These are phyloP conservation scores for Mortierella sp. DNA, from an alignment of 371 early-diverging fungal species.

Conservation along the genomic window DNA sequence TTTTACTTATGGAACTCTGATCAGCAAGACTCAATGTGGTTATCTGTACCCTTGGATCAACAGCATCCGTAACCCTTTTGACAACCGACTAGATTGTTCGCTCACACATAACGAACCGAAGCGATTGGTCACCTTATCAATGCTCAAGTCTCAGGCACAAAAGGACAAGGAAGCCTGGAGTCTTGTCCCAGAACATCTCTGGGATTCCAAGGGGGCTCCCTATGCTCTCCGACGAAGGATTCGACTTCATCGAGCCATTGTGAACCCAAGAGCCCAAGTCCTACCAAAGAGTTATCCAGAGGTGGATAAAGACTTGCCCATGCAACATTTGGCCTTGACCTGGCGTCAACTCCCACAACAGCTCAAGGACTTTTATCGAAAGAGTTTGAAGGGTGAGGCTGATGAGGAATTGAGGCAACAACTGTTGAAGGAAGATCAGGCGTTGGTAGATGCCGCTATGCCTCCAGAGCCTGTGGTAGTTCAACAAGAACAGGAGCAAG, in stretches of 20 bases:
- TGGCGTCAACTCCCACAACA: slow-evolving; percentile 25
- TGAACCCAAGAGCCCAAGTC: slow-evolving; percentile 2
- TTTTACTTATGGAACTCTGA: slow-evolving; percentile 18
- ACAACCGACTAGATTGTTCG: slow-evolving; percentile 17
- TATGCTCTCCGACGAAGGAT: neutral
- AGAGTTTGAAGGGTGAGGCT: no score
- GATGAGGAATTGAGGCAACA: neutral
- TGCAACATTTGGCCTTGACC: slow-evolving; percentile 4
- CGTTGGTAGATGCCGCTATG: no score
- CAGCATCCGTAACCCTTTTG: neutral
- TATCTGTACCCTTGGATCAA: slow-evolving; percentile 1
- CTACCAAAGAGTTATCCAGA: slow-evolving; percentile 10
- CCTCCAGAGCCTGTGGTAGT: no score
- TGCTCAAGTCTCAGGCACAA: neutral
- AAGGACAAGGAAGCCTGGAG: neutral
- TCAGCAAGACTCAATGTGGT: slow-evolving; percentile 19
- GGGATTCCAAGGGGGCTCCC: neutral
- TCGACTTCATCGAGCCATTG: neutral
- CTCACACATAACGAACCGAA: neutral
- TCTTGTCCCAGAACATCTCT: neutral
- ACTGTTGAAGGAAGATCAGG: neutral
- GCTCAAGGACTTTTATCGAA: slow-evolving; percentile 4
- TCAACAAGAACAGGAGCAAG: slow-evolving; percentile 4
- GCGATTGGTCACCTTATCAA: neutral
- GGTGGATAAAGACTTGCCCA: neutral